Percentiles rank a stretch among this genome's conserved stretches.
Conservation (phyloP, 306 rosid genomes). For the Casuarina cunninghamiana region DNA sequence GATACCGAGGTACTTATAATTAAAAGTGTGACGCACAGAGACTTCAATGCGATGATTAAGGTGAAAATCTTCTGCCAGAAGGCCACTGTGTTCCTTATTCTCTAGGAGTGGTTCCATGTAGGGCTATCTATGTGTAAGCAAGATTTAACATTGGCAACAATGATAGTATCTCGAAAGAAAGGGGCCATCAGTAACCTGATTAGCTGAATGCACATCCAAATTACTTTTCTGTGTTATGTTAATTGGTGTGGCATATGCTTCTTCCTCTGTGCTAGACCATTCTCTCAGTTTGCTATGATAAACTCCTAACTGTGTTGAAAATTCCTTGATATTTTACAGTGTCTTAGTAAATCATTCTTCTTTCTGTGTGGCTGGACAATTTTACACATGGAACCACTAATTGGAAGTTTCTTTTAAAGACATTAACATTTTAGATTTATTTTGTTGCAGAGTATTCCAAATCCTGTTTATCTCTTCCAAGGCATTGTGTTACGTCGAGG, state of each 20-base stretch:
- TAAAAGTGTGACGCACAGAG: conserved; percentile 86
- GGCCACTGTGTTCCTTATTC: background rate
- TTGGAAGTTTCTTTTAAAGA: conserved; percentile 6
- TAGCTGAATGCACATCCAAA: background rate
- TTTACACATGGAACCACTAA: background rate
- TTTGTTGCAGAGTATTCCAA: conserved; percentile 74
- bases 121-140: background rate
- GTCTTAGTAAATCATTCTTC: background rate
- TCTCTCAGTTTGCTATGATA: background rate
- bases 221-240: background rate
- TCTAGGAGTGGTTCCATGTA: background rate
- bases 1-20: conserved; percentile 83
- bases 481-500: conserved; percentile 98
- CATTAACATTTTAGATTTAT: conserved; percentile 24
- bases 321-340: background rate
- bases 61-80: conserved; percentile 44
- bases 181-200: background rate
- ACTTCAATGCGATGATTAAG: conserved; percentile 84
- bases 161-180: background rate
- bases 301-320: background rate
- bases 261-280: background rate
- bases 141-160: background rate
- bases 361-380: background rate
- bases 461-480: conserved; percentile 98
- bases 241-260: background rate